phyloP scores from a whole-genome alignment of 352 stramenopile species.

The Aphanomyces invadans region DNA sequence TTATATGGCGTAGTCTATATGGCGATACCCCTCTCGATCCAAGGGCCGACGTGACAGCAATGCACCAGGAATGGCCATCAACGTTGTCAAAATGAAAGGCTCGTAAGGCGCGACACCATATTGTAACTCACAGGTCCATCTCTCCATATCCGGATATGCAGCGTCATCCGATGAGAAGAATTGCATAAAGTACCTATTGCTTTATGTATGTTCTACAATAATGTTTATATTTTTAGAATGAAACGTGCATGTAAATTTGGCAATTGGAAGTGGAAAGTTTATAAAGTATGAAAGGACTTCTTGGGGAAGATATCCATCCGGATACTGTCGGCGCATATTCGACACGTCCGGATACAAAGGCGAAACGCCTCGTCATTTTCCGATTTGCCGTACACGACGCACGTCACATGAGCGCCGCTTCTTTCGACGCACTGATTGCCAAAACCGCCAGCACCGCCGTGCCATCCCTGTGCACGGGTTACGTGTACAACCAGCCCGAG shows the following conservation, averaged over 20 bases:
- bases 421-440: slow-evolving; percentile 12
- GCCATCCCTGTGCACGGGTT: slow-evolving; percentile 35
- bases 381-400: slow-evolving; percentile 13
- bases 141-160: not conserved
- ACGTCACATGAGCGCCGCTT: slow-evolving; percentile 14
- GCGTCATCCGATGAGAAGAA: not conserved
- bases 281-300: not conserved
- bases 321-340: not conserved
- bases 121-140: not conserved
- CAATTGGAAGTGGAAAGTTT: not conserved
- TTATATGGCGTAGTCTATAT: not conserved
- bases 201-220: not conserved
- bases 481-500: slow-evolving; percentile 79
- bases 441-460: slow-evolving; percentile 25
- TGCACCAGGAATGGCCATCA: not conserved
- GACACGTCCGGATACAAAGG: not conserved
- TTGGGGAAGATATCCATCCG: slow-evolving; percentile 6
- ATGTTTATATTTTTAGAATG: too few species aligned
- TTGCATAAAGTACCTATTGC: not conserved
- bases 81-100: not conserved
- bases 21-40: not conserved
- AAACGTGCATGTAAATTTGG: not conserved
- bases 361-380: slow-evolving; percentile 12
- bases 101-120: not conserved
- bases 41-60: not conserved